Evolutionary conservation across 192 early-diverging fungal genomes (phyloP), one percentile per base, ranked within the genome.

Genomic region (Podila clonocystis): DNA sequence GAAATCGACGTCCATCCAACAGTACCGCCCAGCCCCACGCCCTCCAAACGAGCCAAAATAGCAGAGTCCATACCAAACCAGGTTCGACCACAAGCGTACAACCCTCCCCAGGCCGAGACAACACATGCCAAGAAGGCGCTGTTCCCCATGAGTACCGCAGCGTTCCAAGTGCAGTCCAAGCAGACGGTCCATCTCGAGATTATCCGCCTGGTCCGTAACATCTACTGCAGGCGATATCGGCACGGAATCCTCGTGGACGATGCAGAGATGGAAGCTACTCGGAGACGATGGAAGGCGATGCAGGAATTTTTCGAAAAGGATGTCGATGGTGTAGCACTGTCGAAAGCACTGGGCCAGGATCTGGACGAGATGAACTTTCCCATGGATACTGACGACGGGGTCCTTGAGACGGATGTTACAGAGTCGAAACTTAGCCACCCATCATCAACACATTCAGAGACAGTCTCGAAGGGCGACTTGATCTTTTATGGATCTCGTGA

Each of bases 191-290:
- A 82, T 36, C 50, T 77, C 52, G 74, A 84, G 38, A 75, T 72
- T 15, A 58, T 86, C n/a, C 70, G 80, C 17, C 34, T 84, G n/a
- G 55, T 79, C 19, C 64, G 72, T 19, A 86, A 76, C 30, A 58
- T 84, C 9, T 82, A 79, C 48, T 75, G 75, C n/a, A 62, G 83
- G 15, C 70, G 70, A 13, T 11, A 50, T 30, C 60, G 79, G 62
- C 65, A 72, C 15, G 62, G 74, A 33, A 28, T 63, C 22, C 9
- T 79, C 17, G 24, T n/a, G 22, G 26, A 29, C 9, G 71, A 73
- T 5, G 65, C 52, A 8, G 82, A 72, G n/a, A 30, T 65, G 6
- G 61, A 65, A 20, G 69, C 68, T 26, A 63, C 73, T 2, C 70
- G 65, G n/a, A 15, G 15, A 1, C 65, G 77, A 45, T 72, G 72